Evolutionary conservation across 108 stramenopile genomes (phyloP).

Genomic region (Nitzschia sp.): DNA sequence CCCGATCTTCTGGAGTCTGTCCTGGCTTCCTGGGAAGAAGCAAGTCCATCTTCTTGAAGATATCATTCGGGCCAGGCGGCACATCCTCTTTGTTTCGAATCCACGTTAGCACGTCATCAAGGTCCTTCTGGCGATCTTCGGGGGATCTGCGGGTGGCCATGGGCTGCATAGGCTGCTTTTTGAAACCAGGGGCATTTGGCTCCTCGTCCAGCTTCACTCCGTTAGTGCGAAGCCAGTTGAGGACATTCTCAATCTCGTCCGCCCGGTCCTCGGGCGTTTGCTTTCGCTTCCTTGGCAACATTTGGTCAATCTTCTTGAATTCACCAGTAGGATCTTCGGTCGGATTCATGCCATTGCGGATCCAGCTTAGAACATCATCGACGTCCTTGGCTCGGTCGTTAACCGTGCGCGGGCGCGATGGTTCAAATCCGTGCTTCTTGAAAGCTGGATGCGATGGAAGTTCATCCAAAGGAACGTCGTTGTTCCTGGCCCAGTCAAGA

Average conservation of each 20-base stretch:
- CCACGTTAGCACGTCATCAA: slow-evolving; percentile 26
- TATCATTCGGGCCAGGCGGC: slow-evolving; percentile 21
- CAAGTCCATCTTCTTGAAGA: slow-evolving; percentile 27
- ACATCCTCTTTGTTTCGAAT: slow-evolving; percentile 5
- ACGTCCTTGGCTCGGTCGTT: slow-evolving; percentile 9
- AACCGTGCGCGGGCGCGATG: slow-evolving; percentile 1
- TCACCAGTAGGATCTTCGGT: slow-evolving; percentile 30
- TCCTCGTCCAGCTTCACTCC: slow-evolving; percentile 12
- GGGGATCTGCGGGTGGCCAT: slow-evolving; percentile 11
- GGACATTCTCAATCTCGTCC: slow-evolving; percentile 36
- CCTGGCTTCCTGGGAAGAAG: slow-evolving; percentile 14
- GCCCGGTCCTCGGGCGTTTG: slow-evolving; percentile 29
- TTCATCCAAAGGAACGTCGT: slow-evolving; percentile 14
- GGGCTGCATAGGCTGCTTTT: slow-evolving; percentile 7
- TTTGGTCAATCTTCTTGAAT: slow-evolving; percentile 26
- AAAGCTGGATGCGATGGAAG: slow-evolving; percentile 11
- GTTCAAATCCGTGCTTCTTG: neutral
- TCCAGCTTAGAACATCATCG: slow-evolving; percentile 26
- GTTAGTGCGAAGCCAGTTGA: slow-evolving; percentile 32
- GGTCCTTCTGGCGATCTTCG: slow-evolving; percentile 20
- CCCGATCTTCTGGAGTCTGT: slow-evolving; percentile 22
- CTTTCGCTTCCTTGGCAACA: slow-evolving; percentile 18
- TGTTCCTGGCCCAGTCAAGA: slow-evolving; percentile 30
- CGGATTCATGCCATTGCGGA: slow-evolving; percentile 25
- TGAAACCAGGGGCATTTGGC: neutral